Percentiles rank a stretch among this genome's conserved stretches.
Evolutionary conservation across 2,329 filamentous ascomycete species (phyloP).

Genomic region (Colletotrichum higginsianum): DNA sequence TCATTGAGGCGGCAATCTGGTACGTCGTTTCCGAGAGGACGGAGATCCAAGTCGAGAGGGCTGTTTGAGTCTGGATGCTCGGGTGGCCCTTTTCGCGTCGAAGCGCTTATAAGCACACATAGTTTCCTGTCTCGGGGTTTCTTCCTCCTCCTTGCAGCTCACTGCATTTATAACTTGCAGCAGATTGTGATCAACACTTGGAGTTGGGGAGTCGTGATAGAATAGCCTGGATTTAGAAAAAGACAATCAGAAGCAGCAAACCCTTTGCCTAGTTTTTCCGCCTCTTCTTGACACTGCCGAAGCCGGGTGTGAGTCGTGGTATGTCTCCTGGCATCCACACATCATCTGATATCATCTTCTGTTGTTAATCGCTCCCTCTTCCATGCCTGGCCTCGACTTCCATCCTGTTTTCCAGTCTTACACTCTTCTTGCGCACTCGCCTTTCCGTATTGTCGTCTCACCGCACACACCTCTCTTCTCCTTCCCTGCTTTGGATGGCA

Average conservation of each 20-base stretch:
- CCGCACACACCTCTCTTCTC: neutral
- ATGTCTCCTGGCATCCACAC: neutral
- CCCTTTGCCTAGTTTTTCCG: too few relatives aligned
- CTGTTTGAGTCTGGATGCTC: slow-evolving; percentile 15
- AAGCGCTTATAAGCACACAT: slow-evolving; percentile 25
- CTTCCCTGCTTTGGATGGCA: neutral
- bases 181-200: neutral
- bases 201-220: neutral
- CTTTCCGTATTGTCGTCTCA: too few relatives aligned
- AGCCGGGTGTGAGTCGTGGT: neutral
- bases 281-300: too few relatives aligned
- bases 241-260: too few relatives aligned
- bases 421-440: neutral
- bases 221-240: neutral
- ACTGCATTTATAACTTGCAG: neutral
- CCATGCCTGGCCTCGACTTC: neutral
- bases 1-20: slow-evolving; percentile 83
- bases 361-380: neutral
- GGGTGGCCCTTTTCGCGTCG: neutral
- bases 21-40: slow-evolving; percentile 67
- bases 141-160: too few relatives aligned
- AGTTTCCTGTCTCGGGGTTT: neutral
- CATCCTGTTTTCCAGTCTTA: neutral
- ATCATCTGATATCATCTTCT: neutral
- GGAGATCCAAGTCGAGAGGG: slow-evolving; percentile 50